Conservation (phyloP, 2,329 filamentous ascomycete genomes). For the Phyllosticta capitalensis region DNA sequence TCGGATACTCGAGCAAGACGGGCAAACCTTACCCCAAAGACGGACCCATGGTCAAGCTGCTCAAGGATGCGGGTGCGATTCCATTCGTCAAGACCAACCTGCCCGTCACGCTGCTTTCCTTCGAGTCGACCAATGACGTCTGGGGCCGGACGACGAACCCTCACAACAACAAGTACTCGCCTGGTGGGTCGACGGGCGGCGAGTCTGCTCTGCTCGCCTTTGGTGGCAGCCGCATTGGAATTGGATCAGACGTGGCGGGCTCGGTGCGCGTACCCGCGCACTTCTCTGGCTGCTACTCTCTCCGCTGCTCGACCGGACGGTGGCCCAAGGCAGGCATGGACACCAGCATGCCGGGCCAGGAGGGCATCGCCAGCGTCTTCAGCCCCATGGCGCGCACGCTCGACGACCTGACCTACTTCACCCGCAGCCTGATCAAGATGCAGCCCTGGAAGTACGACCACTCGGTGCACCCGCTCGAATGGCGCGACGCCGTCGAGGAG, state of each 20-base stretch:
- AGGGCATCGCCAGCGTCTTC: conserved; percentile 80
- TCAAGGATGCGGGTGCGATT: conserved; percentile 79
- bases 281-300: conserved; percentile 78
- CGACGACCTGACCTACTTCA: conserved; percentile 76
- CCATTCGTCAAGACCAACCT: conserved; percentile 91
- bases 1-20: conserved; percentile 68
- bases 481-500: conserved; percentile 54
- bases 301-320: conserved; percentile 78
- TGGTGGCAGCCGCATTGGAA: conserved; percentile 73
- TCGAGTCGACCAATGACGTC: conserved; percentile 69
- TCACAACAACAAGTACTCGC: conserved; percentile 73
- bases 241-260: conserved; percentile 85
- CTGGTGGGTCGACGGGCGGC: conserved; percentile 80
- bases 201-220: conserved; percentile 75
- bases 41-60: conserved; percentile 61
- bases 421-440: conserved; percentile 66
- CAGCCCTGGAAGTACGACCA: conserved; percentile 85
- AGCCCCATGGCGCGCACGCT: conserved; percentile 86
- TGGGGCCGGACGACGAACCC: conserved; percentile 81
- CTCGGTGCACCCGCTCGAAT: conserved; percentile 73
- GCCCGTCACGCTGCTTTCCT: conserved; percentile 76
- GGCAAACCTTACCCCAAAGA: conserved; percentile 58
- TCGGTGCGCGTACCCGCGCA: conserved; percentile 81
- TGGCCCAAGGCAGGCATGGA: conserved; percentile 80
- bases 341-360: conserved; percentile 87